phyloP scores from a whole-genome alignment of 108 stramenopile genomes.

The Cylindrotheca closterium region DNA sequence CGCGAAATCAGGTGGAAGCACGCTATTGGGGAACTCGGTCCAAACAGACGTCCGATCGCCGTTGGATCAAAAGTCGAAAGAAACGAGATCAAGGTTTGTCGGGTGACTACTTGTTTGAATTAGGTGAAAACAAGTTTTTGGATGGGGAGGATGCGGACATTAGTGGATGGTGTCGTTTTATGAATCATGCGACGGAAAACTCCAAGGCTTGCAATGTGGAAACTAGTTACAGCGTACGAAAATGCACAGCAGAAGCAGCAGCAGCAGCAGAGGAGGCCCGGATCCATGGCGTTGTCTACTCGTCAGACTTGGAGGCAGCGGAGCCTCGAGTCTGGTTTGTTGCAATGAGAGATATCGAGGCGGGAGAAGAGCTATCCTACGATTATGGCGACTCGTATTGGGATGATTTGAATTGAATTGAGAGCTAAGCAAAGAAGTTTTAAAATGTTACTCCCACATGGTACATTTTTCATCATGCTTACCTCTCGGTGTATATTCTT shows the following conservation, averaged over 20 bases:
- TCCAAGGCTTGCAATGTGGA: slow-evolving; percentile 34
- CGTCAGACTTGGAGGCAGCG: slow-evolving; percentile 29
- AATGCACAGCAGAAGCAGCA: too few species aligned
- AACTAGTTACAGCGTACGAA: too few species aligned
- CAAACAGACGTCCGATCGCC: slow-evolving; percentile 23
- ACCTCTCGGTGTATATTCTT: too few species aligned
- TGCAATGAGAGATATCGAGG: slow-evolving; percentile 58
- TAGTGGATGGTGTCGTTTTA: slow-evolving; percentile 46
- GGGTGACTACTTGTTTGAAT: slow-evolving; percentile 45
- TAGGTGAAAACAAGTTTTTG: slow-evolving; percentile 34
- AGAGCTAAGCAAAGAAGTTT: too few species aligned
- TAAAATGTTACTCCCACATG: too few species aligned
- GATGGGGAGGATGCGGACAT: slow-evolving; percentile 54
- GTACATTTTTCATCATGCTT: too few species aligned
- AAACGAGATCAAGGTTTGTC: slow-evolving; percentile 39
- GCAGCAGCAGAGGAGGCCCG: too few species aligned
- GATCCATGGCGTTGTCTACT: too few species aligned
- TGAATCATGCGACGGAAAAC: slow-evolving; percentile 45
- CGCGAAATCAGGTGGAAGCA: slow-evolving; percentile 37
- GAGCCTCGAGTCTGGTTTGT: slow-evolving; percentile 75
- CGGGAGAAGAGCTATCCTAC: slow-evolving; percentile 85
- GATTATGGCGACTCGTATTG: slow-evolving; percentile 87
- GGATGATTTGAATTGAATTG: too few species aligned
- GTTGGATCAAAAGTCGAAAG: slow-evolving; percentile 39
- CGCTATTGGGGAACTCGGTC: slow-evolving; percentile 36